These are phyloP conservation scores for Adansonia madagascariensis DNA, from an alignment of 441 rosid species.

Conservation along the genomic window DNA sequence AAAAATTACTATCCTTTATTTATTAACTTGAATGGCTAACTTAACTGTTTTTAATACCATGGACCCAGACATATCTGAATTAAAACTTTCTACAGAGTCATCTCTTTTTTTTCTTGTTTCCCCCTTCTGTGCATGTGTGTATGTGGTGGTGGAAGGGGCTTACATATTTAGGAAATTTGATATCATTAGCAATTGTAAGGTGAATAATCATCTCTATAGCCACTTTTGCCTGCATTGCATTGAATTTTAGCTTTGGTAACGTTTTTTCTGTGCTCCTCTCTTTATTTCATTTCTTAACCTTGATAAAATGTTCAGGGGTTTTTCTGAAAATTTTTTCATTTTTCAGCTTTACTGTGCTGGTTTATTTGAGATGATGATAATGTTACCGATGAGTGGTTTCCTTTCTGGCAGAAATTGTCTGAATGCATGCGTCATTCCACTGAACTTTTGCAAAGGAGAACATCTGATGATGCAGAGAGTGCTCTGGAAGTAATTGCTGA, in stretches of 20 bases:
- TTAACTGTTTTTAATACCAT: background rate
- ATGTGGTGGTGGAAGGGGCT: background rate
- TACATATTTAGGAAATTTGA: background rate
- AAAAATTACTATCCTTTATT: background rate
- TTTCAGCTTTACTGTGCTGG: background rate
- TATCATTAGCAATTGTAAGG: background rate
- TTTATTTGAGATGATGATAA: conserved; percentile 14
- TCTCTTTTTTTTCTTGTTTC: background rate
- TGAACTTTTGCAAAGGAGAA: conserved; percentile 53
- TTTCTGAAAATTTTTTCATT: background rate
- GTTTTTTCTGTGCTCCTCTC: background rate
- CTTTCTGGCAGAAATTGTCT: conserved; percentile 73
- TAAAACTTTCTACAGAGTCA: background rate
- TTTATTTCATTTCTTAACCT: background rate
- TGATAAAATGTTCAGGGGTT: background rate
- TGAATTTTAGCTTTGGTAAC: background rate
- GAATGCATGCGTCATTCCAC: conserved; percentile 60
- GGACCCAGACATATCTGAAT: background rate
- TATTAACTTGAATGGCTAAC: background rate
- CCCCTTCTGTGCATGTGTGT: background rate
- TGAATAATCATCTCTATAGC: background rate
- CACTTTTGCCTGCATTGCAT: background rate
- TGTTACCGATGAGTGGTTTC: conserved; percentile 36
- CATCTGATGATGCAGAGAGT: conserved; percentile 52
- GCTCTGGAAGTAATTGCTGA: conserved; percentile 73